phyloP scores from a whole-genome alignment of 1,284 basidiomycete species.

The Cutaneotrichosporon sp. region DNA sequence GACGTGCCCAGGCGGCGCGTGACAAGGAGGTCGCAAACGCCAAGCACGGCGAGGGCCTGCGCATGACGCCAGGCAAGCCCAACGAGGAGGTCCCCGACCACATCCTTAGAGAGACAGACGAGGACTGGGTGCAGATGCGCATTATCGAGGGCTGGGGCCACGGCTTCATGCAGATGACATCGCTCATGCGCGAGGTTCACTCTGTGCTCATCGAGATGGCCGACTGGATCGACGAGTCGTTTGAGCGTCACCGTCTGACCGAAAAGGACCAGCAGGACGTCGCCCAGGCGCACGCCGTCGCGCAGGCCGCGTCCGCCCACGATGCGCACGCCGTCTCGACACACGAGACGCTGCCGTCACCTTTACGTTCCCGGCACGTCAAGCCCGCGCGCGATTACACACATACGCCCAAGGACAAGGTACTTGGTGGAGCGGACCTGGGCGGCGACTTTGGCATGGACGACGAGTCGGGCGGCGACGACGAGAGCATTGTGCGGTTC shows the following conservation, averaged over 20 bases:
- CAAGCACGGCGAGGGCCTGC: slow-evolving; percentile 49
- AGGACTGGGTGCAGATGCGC: slow-evolving; percentile 92
- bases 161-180: slow-evolving; percentile 90
- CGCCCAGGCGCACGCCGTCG: slow-evolving; percentile 19
- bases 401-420: slow-evolving; percentile 22
- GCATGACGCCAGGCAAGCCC: slow-evolving; percentile 45
- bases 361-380: slow-evolving; percentile 33
- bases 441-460: slow-evolving; percentile 26
- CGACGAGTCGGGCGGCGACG: slow-evolving; percentile 25
- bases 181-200: slow-evolving; percentile 70
- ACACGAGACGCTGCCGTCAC: slow-evolving; percentile 9
- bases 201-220: slow-evolving; percentile 76
- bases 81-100: slow-evolving; percentile 38
- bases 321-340: slow-evolving; percentile 9
- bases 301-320: slow-evolving; percentile 16
- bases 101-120: slow-evolving; percentile 65
- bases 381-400: slow-evolving; percentile 41
- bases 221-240: slow-evolving; percentile 84
- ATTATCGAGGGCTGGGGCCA: slow-evolving; percentile 87
- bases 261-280: slow-evolving; percentile 36
- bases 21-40: neutral
- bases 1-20: slow-evolving; percentile 56
- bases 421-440: slow-evolving; percentile 41
- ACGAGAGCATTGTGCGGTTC: slow-evolving; percentile 51
- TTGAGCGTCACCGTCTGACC: slow-evolving; percentile 49